phyloP scores from a whole-genome alignment of 768 basidiomycete species.

The Pleurotus sapidus region DNA sequence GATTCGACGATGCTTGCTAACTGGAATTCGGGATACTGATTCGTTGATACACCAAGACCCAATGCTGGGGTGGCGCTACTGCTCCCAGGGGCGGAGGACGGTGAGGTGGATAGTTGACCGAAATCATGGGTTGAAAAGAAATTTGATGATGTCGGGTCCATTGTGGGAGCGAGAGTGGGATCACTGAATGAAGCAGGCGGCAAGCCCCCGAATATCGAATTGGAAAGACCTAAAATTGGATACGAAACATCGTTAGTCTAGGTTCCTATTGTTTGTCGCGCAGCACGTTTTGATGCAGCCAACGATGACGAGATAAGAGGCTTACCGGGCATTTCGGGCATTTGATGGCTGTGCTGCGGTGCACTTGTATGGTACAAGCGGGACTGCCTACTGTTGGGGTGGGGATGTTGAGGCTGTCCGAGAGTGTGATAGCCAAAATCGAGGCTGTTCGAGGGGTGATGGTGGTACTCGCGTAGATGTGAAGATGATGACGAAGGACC shows the following conservation, averaged over 20 bases:
- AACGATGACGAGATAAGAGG: conserved; percentile 10
- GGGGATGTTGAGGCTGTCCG: conserved; percentile 18
- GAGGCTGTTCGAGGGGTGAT: conserved; percentile 4
- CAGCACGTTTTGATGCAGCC: too few relatives aligned
- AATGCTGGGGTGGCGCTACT: too few relatives aligned
- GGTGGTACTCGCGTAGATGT: conserved; percentile 4
- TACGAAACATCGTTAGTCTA: conserved; percentile 16
- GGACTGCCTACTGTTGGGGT: conserved; percentile 14
- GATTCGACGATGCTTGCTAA: too few relatives aligned
- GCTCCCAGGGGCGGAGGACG: neutral
- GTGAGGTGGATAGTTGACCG: neutral
- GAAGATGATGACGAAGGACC: conserved; percentile 20
- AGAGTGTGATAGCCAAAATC: conserved; percentile 19
- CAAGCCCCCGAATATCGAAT: conserved; percentile 34
- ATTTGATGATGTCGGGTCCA: neutral
- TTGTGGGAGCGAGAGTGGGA: conserved; percentile 12
- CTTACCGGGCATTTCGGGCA: conserved; percentile 46
- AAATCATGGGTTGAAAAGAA: conserved; percentile 17
- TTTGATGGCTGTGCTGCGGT: conserved; percentile 16
- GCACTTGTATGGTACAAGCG: neutral
- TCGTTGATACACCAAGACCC: too few relatives aligned
- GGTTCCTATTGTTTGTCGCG: neutral
- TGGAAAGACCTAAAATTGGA: conserved; percentile 30
- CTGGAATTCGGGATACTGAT: too few relatives aligned
- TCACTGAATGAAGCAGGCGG: conserved; percentile 31